Evolutionary conservation across 768 basidiomycete genomes (phyloP).

Genomic region (Trichaptum fuscoviolaceum): DNA sequence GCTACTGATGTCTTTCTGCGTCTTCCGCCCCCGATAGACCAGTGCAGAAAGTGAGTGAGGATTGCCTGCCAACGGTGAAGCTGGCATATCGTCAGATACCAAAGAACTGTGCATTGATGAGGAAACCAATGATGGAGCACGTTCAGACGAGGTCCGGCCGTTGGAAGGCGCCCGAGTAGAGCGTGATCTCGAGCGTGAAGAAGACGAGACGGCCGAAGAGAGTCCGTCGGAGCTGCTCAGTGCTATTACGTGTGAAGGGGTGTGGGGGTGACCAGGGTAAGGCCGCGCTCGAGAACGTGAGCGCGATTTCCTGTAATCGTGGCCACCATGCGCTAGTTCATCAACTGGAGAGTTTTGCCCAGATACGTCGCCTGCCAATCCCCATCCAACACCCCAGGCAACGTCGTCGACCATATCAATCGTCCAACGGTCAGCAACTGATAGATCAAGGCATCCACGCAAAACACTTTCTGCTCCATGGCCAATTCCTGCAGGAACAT

Average conservation of each 20-base stretch:
- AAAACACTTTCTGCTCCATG: slow-evolving; percentile 65
- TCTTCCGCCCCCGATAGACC: not conserved
- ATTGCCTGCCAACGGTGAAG: not conserved
- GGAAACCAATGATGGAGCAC: not conserved
- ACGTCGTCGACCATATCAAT: slow-evolving; percentile 74
- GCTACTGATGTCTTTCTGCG: not conserved
- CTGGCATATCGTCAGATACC: not conserved
- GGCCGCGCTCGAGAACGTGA: not conserved
- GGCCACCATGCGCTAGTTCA: not conserved
- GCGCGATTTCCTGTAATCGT: slow-evolving; percentile 1
- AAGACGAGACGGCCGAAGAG: not conserved
- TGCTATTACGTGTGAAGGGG: not conserved
- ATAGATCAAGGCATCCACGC: slow-evolving; percentile 71
- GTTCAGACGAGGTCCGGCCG: not conserved
- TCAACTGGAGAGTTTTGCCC: not conserved
- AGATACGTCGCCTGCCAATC: slow-evolving; percentile 34
- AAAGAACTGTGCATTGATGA: not conserved
- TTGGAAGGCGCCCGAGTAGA: not conserved
- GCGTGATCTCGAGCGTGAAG: not conserved
- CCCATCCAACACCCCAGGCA: slow-evolving; percentile 78
- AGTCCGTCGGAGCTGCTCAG: not conserved
- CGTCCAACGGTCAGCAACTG: slow-evolving; percentile 65
- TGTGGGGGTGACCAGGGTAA: slow-evolving; percentile 1
- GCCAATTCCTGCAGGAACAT: slow-evolving; percentile 50
- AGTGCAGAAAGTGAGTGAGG: not conserved